phyloP scores from a whole-genome alignment of 257 asterid genomes.

The Capsicum rhomboideum region DNA sequence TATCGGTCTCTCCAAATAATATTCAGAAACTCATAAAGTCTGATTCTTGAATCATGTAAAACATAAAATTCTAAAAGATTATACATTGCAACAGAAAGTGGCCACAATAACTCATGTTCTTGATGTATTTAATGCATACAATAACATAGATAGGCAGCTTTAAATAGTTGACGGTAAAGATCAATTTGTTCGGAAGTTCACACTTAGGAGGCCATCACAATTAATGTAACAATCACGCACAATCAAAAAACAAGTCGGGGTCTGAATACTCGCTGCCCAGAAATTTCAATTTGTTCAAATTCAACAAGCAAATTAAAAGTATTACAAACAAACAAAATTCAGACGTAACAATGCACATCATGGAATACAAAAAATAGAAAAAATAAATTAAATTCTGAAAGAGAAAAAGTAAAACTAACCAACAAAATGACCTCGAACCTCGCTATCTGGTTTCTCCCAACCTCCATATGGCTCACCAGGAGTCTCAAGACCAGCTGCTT shows the following conservation, averaged over 20 bases:
- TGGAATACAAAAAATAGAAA: background rate
- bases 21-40: background rate
- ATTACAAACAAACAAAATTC: background rate
- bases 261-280: background rate
- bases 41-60: background rate
- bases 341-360: background rate
- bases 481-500: slow-evolving; percentile 62
- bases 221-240: background rate
- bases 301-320: background rate
- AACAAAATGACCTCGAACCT: slow-evolving; percentile 96
- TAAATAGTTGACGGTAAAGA: background rate
- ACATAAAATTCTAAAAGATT: background rate
- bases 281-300: background rate
- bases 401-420: slow-evolving; percentile 31
- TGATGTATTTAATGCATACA: background rate
- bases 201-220: background rate
- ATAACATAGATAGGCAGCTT: background rate
- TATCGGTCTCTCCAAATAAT: background rate
- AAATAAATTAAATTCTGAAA: background rate
- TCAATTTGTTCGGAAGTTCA: background rate
- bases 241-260: background rate
- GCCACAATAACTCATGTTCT: background rate
- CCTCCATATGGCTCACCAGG: slow-evolving; percentile 80
- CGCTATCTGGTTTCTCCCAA: slow-evolving; percentile 56
- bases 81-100: background rate